Evolutionary conservation across 768 basidiomycete genomes (phyloP).

Genomic region (Tricholoma sp.): DNA sequence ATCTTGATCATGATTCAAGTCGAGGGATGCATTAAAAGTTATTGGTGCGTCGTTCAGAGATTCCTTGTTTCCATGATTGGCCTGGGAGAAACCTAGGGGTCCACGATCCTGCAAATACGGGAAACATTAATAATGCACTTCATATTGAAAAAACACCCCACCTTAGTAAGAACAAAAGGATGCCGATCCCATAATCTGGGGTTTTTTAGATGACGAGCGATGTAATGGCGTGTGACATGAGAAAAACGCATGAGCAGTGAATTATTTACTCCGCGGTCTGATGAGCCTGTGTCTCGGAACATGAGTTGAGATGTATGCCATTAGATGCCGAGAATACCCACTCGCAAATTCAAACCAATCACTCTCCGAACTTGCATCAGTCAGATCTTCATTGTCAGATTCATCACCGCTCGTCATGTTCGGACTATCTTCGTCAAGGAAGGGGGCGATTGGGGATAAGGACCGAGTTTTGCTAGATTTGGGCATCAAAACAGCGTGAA

Average conservation of each 20-base stretch:
- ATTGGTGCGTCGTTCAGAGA: neutral
- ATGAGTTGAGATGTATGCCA: neutral
- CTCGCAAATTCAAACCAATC: constrained; percentile 43
- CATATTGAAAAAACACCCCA: constrained; percentile 18
- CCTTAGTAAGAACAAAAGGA: constrained; percentile 42
- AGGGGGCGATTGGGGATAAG: constrained; percentile 32
- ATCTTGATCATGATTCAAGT: constrained; percentile 17
- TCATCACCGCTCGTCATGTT: constrained; percentile 68
- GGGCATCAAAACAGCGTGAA: constrained; percentile 17
- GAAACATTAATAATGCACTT: neutral
- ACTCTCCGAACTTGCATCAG: constrained; percentile 47
- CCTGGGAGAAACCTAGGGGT: constrained; percentile 8
- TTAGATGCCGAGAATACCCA: constrained; percentile 18
- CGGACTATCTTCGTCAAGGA: constrained; percentile 38
- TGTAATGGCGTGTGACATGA: constrained; percentile 44
- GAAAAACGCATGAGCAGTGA: constrained; percentile 42
- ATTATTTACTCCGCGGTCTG: constrained; percentile 12
- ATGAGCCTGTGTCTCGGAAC: constrained; percentile 11
- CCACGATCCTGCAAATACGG: constrained; percentile 19
- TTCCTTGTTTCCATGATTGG: neutral
- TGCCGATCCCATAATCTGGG: constrained; percentile 42
- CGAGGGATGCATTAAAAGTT: neutral
- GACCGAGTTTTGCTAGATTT: constrained; percentile 44
- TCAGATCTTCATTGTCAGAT: constrained; percentile 71
- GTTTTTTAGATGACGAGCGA: constrained; percentile 23